phyloP scores from a whole-genome alignment of 148 eudicot genomes.

The Rhododendron vialii region DNA sequence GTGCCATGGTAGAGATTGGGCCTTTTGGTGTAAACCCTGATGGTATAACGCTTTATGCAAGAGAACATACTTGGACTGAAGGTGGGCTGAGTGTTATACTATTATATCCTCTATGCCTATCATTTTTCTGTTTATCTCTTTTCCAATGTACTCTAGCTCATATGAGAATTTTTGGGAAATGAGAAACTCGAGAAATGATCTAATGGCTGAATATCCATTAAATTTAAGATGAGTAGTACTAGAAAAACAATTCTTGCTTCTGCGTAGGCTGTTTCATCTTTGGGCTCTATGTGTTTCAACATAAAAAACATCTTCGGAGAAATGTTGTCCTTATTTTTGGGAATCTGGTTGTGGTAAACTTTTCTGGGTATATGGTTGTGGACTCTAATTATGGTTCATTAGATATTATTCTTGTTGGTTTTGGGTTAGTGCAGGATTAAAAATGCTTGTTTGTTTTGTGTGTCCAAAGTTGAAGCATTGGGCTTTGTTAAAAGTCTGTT shows the following conservation, averaged over 20 bases:
- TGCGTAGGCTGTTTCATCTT: not conserved
- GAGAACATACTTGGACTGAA: slow-evolving; percentile 36
- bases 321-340: not conserved
- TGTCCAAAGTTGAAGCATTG: not conserved
- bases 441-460: not conserved
- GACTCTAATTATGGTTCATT: not conserved
- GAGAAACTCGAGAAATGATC: not conserved
- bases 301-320: not conserved
- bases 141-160: not conserved
- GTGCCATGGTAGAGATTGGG: slow-evolving; percentile 51
- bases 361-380: too few relatives aligned
- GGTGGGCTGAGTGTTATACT: slow-evolving; percentile 12
- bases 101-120: not conserved
- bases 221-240: not conserved
- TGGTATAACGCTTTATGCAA: slow-evolving; percentile 34
- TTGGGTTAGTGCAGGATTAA: not conserved
- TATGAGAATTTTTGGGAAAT: not conserved
- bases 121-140: not conserved
- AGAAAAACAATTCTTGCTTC: not conserved
- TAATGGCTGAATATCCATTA: not conserved
- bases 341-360: too few relatives aligned
- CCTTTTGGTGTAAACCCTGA: slow-evolving; percentile 46
- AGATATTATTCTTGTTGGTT: not conserved
- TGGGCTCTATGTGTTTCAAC: not conserved
- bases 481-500: not conserved